Base-by-base conservation (phyloP, 192 early-diverging fungal species). In the Phycomyces blakesleeanus region DNA sequence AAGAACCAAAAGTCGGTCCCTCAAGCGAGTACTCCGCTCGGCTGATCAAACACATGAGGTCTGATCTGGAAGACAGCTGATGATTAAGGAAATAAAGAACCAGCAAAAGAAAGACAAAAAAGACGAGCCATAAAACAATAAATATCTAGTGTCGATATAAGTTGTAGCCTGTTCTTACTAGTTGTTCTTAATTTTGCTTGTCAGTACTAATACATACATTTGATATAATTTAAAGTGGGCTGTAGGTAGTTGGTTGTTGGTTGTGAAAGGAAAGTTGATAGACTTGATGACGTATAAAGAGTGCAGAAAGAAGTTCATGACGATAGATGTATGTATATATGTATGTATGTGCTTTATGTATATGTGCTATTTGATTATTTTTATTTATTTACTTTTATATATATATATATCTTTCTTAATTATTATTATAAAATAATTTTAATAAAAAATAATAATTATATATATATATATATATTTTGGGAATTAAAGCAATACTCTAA, bases 371-470 rank as follows among this genome's bases (percentile, higher is more conserved):
- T 10, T 10, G 14, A 41, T 14, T 14, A 6, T 41, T 41, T 14
- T 14, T 10, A 6, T 41, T 14, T 41, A 14, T 41, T 41, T 10
- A 14, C 40, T 10, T 41, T 10, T 41, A 41, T 10, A 14, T 41
- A 6, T 14, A 41, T 41, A 41, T 10, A 14, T 41, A 41, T 14
- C 40, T 14, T 47, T 12, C 44, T 7, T 6, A 47, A 39, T 40
- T 63, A 18, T 63, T 26, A 11, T 14, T 21, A 27, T 37, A n/a
- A n/a, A n/a, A n/a, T 51, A 18, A 47, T 59, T 49, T 49, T 24
- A 47, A 14, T 14, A 54, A 5, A 26, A 26, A 26, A 21, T 26
- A 25, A 26, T 54, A 26, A 3, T 6, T 8, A 26, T 25, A 8
- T 26, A 21, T 54, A 9, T 54, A 9, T 26, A 26, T 15, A 9